Conservation (phyloP, 2,329 filamentous ascomycete species). For the Malbranchea cinnamomea region DNA sequence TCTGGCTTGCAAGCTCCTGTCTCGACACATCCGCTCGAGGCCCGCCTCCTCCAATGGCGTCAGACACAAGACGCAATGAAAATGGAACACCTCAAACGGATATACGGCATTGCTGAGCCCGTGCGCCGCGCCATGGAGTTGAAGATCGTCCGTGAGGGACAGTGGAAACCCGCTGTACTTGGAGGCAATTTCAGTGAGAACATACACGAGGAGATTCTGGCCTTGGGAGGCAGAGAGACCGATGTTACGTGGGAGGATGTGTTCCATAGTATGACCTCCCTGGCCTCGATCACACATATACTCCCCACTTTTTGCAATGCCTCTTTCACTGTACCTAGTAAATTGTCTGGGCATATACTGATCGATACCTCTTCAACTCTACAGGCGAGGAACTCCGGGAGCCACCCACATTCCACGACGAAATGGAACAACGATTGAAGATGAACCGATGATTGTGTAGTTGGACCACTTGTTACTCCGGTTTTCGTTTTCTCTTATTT, state of each 20-base stretch:
- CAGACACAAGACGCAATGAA: conserved; percentile 74
- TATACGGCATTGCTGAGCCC: conserved; percentile 86
- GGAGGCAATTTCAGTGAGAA: conserved; percentile 42
- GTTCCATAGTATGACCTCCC: conserved; percentile 50
- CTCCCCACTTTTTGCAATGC: no score
- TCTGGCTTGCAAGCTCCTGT: conserved; percentile 22
- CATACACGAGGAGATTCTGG: conserved; percentile 79
- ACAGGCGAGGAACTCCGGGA: conserved; percentile 53
- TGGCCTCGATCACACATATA: no score
- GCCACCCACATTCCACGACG: conserved; percentile 63
- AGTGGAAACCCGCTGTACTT: conserved; percentile 60
- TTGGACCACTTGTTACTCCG: no score
- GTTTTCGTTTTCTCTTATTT: no score
- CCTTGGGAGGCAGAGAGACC: conserved; percentile 52
- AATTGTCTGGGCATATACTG: conserved; percentile 8
- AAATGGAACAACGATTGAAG: conserved; percentile 86
- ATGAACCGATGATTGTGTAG: conserved; percentile 49
- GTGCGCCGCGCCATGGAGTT: conserved; percentile 89
- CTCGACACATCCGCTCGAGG: conserved; percentile 77
- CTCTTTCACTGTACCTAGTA: no score
- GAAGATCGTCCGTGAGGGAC: conserved; percentile 63
- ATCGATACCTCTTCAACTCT: conserved; percentile 3
- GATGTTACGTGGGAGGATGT: conserved; percentile 88
- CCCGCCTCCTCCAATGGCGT: conserved; percentile 80
- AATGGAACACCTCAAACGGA: conserved; percentile 73